A percentile compares a stretch with the other conserved stretches of the same genome.
Evolutionary conservation across 768 basidiomycete species (phyloP).

Genomic region (Lactarius deliciosus): DNA sequence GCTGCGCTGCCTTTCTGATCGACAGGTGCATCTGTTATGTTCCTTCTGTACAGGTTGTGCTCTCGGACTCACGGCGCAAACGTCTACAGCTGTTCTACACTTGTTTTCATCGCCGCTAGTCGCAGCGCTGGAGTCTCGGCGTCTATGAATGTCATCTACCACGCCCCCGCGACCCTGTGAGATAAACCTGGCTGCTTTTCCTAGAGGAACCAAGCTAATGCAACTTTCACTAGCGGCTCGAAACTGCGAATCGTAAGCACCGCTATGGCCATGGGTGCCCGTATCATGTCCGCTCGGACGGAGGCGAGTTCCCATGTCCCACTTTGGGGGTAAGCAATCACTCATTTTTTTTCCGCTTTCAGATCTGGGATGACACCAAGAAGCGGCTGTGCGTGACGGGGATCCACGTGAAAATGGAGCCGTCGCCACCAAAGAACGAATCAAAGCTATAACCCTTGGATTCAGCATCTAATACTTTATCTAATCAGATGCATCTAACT

Average conservation of each 20-base stretch:
- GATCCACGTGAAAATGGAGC: conserved; percentile 31
- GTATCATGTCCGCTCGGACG: conserved; percentile 31
- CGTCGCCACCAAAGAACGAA: conserved; percentile 21
- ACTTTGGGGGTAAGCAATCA: too few species aligned
- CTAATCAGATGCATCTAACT: not conserved
- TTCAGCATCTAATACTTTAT: not conserved
- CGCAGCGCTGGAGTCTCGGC: conserved; percentile 27
- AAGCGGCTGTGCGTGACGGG: conserved; percentile 29
- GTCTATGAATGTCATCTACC: conserved; percentile 28
- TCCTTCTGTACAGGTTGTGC: not conserved
- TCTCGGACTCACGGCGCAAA: not conserved
- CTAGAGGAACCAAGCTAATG: not conserved
- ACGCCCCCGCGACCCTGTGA: conserved; percentile 32
- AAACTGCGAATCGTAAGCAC: conserved; percentile 32
- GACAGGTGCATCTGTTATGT: conserved; percentile 27
- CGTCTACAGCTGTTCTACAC: conserved; percentile 29
- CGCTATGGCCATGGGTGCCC: conserved; percentile 29
- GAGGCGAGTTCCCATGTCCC: conserved; percentile 22
- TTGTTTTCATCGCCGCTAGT: conserved; percentile 22
- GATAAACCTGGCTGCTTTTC: not conserved
- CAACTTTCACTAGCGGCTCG: conserved; percentile 24
- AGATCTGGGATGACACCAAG: conserved; percentile 32
- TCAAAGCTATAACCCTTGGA: conserved; percentile 17
- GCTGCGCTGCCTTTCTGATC: conserved; percentile 32
- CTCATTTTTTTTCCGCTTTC: not conserved